Conservation (phyloP, 768 basidiomycete genomes). For the Dioszegia hungarica region DNA sequence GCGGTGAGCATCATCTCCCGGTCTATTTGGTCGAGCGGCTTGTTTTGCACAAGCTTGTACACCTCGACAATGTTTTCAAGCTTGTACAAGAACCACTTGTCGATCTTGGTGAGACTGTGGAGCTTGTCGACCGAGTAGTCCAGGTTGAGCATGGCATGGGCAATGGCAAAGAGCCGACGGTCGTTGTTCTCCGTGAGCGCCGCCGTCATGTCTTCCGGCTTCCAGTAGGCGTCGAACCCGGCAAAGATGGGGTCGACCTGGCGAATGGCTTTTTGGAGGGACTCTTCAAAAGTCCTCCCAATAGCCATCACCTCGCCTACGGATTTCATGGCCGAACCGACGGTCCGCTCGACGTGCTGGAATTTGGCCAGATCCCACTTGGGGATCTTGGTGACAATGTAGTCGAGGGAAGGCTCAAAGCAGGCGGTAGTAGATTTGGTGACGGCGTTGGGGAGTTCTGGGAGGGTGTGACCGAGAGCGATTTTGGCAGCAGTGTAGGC, state of each 20-base stretch:
- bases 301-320: slow-evolving; percentile 99
- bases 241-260: slow-evolving; percentile 95
- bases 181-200: slow-evolving; percentile 83
- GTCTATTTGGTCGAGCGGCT: slow-evolving; percentile 65
- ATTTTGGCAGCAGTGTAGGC: slow-evolving; percentile 99
- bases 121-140: slow-evolving; percentile 82
- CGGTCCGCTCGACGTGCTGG: slow-evolving; percentile 83
- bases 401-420: slow-evolving; percentile 97
- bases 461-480: slow-evolving; percentile 92
- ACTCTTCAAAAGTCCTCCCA: slow-evolving; percentile 97
- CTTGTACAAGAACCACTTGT: slow-evolving; percentile 99
- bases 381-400: slow-evolving; percentile 98
- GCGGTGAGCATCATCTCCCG: slow-evolving; percentile 75
- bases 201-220: slow-evolving; percentile 75
- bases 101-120: slow-evolving; percentile 94
- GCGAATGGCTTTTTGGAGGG: slow-evolving; percentile 94
- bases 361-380: slow-evolving; percentile 99
- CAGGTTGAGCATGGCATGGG: slow-evolving; percentile 94
- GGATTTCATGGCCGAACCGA: slow-evolving; percentile 98
- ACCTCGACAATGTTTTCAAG: slow-evolving; percentile 97
- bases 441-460: slow-evolving; percentile 96
- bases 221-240: slow-evolving; percentile 92
- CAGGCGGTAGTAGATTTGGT: slow-evolving; percentile 99
- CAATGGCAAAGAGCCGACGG: slow-evolving; percentile 92
- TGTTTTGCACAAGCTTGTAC: slow-evolving; percentile 65